Evolutionary conservation across 2,329 filamentous ascomycete genomes (phyloP), one percentile per base, ranked within the genome.

Genomic region (Pestalotiopsis sp.): DNA sequence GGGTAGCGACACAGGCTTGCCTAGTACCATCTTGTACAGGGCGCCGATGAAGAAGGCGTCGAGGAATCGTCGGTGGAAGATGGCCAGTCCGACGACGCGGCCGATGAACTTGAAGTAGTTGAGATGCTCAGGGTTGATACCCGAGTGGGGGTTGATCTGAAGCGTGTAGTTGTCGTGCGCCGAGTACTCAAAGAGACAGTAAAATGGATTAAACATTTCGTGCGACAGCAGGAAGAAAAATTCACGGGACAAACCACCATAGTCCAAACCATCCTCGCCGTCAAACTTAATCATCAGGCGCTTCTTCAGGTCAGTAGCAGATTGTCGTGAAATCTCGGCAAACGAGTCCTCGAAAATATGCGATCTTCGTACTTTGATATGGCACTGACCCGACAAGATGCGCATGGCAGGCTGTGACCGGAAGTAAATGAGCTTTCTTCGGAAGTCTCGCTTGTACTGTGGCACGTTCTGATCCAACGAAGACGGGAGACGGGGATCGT

Each of bases 101-200:
- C 96, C 96, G 77, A 99, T 99, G 79, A 99, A 99, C 82, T 97
- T 98, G 90, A 99, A 99, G 84, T 98, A 99, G 81, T 98, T 98
- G 77, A 99, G 86, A 89, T 99, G 96, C 83, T 99, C 96, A 0
- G 96, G 96, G 82, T 99, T 99, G 83, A 99, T 98, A 72, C 96
- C 96, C 23, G 96, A 99, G 82, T 99, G 96, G 61, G 96, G 96
- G 84, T 99, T 99, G 85, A 99, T 99, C 83, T 99, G 96, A 67
- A 99, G 92, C 38, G 96, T 99, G 84, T 99, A 99, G 84, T 99
- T 99, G 89, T 99, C 96, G 85, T 99, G 96, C 52, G 96, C 96
- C 31, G 96, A 98, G 82, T 99, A 99, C 84, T 99, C 96, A 85
- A 99, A 99, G 67, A 99, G 87, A 81, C 96, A 99, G 85, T 99